These are phyloP conservation scores for Pseudogymnoascus destructans DNA, from an alignment of 2,329 filamentous ascomycete species.

Conservation along the genomic window DNA sequence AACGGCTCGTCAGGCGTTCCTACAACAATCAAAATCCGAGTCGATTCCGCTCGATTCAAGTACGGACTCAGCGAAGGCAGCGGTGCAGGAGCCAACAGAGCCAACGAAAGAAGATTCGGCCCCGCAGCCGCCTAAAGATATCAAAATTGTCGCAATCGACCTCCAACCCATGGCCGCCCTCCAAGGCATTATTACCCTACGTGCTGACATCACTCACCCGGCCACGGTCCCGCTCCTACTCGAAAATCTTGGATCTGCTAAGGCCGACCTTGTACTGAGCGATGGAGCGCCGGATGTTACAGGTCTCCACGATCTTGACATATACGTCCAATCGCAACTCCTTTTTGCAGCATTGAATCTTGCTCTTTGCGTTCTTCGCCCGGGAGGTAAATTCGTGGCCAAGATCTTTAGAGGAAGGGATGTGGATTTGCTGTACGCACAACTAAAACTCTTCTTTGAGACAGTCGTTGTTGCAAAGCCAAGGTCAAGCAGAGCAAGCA, in stretches of 20 bases:
- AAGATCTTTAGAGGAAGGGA: constrained; percentile 95
- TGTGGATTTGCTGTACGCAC: constrained; percentile 89
- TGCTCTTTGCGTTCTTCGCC: constrained; percentile 79
- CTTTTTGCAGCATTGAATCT: constrained; percentile 90
- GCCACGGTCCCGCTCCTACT: constrained; percentile 85
- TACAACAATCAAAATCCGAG: constrained; percentile 25
- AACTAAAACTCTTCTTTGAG: constrained; percentile 83
- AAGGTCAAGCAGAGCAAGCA: constrained; percentile 85
- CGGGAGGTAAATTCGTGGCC: constrained; percentile 90
- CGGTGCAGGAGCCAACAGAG: constrained; percentile 16
- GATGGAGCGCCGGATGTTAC: constrained; percentile 96
- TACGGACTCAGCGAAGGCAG: constrained; percentile 11
- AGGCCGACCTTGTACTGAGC: constrained; percentile 85
- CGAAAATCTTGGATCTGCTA: constrained; percentile 62
- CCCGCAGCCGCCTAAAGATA: constrained; percentile 45
- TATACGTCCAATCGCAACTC: constrained; percentile 92
- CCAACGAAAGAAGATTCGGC: constrained; percentile 24
- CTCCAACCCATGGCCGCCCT: constrained; percentile 91
- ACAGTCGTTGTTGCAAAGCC: constrained; percentile 86
- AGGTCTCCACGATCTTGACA: constrained; percentile 90
- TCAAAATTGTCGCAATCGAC: constrained; percentile 93
- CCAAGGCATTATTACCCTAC: constrained; percentile 80
- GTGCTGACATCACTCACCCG: constrained; percentile 94
- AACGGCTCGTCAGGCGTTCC: constrained; percentile 47
- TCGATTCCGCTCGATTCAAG: constrained; percentile 16